phyloP scores from a whole-genome alignment of 768 basidiomycete genomes.

The Xanthoconium purpureum region DNA sequence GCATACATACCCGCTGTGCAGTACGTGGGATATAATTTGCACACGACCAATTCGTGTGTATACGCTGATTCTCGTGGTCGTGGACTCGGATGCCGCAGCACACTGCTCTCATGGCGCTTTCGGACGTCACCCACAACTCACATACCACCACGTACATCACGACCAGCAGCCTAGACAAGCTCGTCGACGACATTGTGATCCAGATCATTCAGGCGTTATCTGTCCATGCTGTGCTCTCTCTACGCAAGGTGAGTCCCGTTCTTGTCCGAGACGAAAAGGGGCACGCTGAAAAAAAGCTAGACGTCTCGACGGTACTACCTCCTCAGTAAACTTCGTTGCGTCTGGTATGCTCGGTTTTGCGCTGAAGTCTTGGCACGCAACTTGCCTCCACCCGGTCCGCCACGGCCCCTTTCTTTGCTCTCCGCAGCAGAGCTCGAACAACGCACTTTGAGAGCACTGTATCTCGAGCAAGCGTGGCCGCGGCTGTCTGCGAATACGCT shows the following conservation, averaged over 20 bases:
- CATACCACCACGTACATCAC: background rate
- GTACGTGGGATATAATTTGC: background rate
- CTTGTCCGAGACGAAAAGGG: background rate
- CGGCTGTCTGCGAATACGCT: conserved; percentile 14
- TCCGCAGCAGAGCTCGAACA: conserved; percentile 23
- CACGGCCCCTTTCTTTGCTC: conserved; percentile 9
- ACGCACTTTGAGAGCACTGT: conserved; percentile 29
- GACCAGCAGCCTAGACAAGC: conserved; percentile 18
- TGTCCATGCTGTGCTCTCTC: conserved; percentile 15
- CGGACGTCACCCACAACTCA: background rate
- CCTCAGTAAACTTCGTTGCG: conserved; percentile 24
- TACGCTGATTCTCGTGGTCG: background rate
- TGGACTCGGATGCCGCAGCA: background rate
- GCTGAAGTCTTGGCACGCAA: conserved; percentile 20
- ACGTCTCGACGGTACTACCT: conserved; percentile 28
- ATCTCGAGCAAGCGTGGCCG: conserved; percentile 24
- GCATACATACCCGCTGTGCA: background rate
- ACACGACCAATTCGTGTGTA: background rate
- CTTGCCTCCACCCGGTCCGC: conserved; percentile 21
- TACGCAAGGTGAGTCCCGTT: conserved; percentile 21
- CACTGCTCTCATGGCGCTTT: conserved; percentile 2
- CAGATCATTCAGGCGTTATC: conserved; percentile 16
- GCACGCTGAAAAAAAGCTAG: conserved; percentile 8
- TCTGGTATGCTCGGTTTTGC: conserved; percentile 25
- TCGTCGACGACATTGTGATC: conserved; percentile 29